phyloP scores from a whole-genome alignment of 345 rosid species.

The Schrenkiella parvula region DNA sequence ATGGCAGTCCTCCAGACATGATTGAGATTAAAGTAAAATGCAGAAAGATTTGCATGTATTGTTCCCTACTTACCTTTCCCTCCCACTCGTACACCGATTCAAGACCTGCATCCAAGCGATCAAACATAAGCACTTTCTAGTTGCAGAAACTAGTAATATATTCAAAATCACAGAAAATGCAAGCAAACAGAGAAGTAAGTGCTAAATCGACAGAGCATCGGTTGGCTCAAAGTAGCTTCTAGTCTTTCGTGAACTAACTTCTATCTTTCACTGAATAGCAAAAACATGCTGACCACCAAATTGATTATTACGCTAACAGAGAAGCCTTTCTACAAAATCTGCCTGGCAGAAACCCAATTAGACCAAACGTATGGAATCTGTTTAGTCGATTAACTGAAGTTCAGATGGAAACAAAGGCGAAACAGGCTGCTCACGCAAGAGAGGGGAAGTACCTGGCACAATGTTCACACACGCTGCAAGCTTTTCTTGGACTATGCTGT shows the following conservation, averaged over 20 bases:
- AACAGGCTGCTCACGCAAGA: conserved; percentile 1
- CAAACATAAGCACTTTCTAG: background rate
- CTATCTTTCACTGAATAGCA: background rate
- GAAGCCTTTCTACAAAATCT: background rate
- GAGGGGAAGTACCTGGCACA: conserved; percentile 57
- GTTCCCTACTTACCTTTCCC: conserved; percentile 58
- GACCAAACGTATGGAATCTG: background rate
- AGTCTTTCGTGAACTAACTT: background rate
- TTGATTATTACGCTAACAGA: background rate
- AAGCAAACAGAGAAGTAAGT: background rate
- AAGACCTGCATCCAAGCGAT: conserved; percentile 52
- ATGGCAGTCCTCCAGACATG: background rate
- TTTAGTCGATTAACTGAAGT: background rate
- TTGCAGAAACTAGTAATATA: background rate
- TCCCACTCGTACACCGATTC: conserved; percentile 90
- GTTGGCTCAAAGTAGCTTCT: background rate
- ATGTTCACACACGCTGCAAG: conserved; percentile 94
- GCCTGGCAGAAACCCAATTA: background rate
- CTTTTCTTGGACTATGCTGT: conserved; percentile 70
- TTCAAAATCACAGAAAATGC: background rate
- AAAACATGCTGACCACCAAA: background rate
- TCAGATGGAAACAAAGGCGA: background rate
- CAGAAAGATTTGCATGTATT: background rate
- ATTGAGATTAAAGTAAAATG: background rate
- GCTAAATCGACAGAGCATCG: background rate